phyloP scores from a whole-genome alignment of 345 rosid species.

The Eucalyptus sp. region DNA sequence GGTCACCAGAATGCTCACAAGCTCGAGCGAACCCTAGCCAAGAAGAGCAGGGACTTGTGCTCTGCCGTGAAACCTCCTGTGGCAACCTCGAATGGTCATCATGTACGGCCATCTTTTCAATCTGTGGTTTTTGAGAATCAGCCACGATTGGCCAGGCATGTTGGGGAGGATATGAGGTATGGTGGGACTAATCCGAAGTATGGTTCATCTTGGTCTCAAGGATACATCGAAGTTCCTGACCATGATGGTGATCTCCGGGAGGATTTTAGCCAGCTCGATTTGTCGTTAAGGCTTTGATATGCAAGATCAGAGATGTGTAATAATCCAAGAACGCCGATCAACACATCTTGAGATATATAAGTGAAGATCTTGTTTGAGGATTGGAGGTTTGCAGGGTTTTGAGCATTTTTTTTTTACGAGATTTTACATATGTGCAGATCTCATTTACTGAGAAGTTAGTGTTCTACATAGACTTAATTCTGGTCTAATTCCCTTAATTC shows the following conservation, averaged over 20 bases:
- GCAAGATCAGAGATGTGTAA: background rate
- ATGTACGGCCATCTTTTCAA: background rate
- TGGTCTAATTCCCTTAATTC: background rate
- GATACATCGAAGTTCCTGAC: background rate
- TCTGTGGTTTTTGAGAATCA: background rate
- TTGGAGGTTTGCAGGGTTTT: background rate
- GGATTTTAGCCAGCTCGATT: slow-evolving; percentile 40
- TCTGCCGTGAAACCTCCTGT: background rate
- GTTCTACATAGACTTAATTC: background rate
- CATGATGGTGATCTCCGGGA: background rate
- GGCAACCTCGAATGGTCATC: background rate
- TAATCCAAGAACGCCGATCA: background rate
- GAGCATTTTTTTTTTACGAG: background rate
- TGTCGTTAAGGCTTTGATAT: slow-evolving; percentile 65
- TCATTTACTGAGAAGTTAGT: background rate
- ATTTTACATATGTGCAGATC: background rate
- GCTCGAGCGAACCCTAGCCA: slow-evolving; percentile 81
- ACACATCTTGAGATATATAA: background rate
- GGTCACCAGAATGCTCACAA: slow-evolving; percentile 96
- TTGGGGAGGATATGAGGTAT: background rate
- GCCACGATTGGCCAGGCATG: background rate
- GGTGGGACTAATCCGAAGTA: background rate
- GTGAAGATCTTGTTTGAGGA: background rate
- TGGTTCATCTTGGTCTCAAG: background rate
- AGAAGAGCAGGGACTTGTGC: slow-evolving; percentile 56